Percentiles rank a stretch among this genome's conserved stretches.
Conservation (phyloP, 108 stramenopile genomes). For the Cyclotella distinguenda region DNA sequence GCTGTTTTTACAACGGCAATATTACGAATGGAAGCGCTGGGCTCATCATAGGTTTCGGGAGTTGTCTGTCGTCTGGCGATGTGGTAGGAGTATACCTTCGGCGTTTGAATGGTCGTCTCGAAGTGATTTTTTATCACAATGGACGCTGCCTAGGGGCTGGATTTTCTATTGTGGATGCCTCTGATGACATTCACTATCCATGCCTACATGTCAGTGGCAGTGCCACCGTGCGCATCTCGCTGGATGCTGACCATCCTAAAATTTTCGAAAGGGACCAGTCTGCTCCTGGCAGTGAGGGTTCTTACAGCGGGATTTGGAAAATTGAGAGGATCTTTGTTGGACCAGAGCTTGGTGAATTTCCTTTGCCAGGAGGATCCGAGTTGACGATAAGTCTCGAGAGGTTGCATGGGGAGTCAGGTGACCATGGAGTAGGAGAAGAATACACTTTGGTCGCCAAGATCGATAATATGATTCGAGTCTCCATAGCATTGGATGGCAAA, state of each 20-base stretch:
- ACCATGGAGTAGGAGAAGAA: background rate
- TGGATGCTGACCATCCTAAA: background rate
- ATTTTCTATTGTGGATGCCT: constrained; percentile 29
- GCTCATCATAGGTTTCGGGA: constrained; percentile 47
- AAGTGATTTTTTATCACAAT: constrained; percentile 53
- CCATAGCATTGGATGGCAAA: constrained; percentile 7
- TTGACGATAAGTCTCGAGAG: constrained; percentile 10
- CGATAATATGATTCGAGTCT: constrained; percentile 16
- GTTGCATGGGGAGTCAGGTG: background rate
- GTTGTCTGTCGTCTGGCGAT: constrained; percentile 37
- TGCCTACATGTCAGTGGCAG: constrained; percentile 48
- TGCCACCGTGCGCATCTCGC: constrained; percentile 12
- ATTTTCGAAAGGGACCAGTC: constrained; percentile 11
- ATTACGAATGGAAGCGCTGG: constrained; percentile 58
- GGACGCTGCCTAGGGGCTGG: constrained; percentile 47
- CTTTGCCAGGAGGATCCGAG: constrained; percentile 2
- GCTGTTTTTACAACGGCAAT: constrained; percentile 70
- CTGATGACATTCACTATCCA: constrained; percentile 19
- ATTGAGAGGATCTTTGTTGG: constrained; percentile 17
- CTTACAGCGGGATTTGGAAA: constrained; percentile 29
- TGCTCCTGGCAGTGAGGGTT: background rate
- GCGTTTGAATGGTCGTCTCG: background rate
- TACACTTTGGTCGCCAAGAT: constrained; percentile 19
- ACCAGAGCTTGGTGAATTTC: constrained; percentile 21
- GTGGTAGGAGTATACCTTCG: constrained; percentile 23